Base-by-base conservation (phyloP, 2,329 filamentous ascomycete genomes). In the Fusarium austroafricanum region DNA sequence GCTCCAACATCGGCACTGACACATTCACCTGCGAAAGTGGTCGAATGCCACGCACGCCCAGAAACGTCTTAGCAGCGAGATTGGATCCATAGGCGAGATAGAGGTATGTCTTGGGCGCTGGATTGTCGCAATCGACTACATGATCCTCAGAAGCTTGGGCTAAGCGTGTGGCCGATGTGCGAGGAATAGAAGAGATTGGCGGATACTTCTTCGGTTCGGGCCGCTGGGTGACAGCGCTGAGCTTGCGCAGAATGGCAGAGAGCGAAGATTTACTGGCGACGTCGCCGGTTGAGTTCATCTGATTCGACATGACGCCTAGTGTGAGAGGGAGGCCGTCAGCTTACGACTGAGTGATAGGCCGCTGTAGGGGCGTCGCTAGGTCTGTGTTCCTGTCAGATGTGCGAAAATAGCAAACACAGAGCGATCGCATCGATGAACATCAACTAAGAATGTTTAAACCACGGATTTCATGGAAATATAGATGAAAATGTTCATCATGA, bases 71-170 rank as follows among this genome's bases (percentile, higher is more conserved):
- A 15, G 90, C 88, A 63, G 86, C 89, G 65, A 98, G 87, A 77
- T 98, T 98, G 52, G 94, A 97, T 70, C 95, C 96, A 77, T 97
- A 98, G 12, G 94, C 95, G 21, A 95, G 87, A 77, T 95, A 95
- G 51, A 94, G 85, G 26, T 94, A 84, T 2, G 91, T 91, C 15
- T 71, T 70, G 9, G 70, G 47, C n/a, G 58, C 54, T 39, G 71
- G 53, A 31, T 71, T 47, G 42, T 75, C 62, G 42, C 71, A 50
- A 43, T 71, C 56, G 33, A 74, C 20, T 64, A 71, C 15, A 42
- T 68, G 47, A 47, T 73, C 69, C 38, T 75, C 71, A 23, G 75
- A 64, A n/a, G 75, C 76, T 40, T 74, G 68, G 15, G 71, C 72
- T 8, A 80, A 67, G 3, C 78, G 74, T 37, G 68, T 58, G 14